Conservation (phyloP, 345 rosid genomes). For the Crucihimalaya himalaica region DNA sequence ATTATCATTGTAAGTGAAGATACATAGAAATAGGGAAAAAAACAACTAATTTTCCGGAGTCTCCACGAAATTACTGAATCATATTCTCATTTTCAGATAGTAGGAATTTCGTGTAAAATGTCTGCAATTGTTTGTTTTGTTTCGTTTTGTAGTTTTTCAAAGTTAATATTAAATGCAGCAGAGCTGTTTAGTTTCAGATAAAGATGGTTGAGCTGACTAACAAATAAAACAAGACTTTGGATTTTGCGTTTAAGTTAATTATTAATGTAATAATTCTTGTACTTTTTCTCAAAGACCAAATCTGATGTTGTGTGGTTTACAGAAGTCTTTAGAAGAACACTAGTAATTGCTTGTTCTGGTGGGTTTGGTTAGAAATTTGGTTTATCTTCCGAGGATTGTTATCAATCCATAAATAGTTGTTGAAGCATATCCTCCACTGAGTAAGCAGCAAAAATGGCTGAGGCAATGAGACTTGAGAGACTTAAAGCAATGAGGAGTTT, state of each 20-base stretch:
- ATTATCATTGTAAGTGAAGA: neutral
- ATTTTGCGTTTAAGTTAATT: slow-evolving; percentile 38
- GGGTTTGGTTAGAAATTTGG: slow-evolving; percentile 42
- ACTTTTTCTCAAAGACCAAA: slow-evolving; percentile 13
- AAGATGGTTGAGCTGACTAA: slow-evolving; percentile 41
- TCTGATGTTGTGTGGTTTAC: slow-evolving; percentile 11
- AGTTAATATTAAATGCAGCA: slow-evolving; percentile 9
- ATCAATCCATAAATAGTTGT: slow-evolving; percentile 11
- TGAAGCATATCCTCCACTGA: slow-evolving; percentile 8
- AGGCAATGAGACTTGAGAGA: slow-evolving; percentile 40
- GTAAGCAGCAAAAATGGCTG: slow-evolving; percentile 42
- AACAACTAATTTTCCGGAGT: neutral
- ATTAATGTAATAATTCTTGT: slow-evolving; percentile 13
- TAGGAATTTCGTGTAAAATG: slow-evolving; percentile 16
- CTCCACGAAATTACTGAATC: slow-evolving; percentile 17
- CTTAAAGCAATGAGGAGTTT: slow-evolving; percentile 51
- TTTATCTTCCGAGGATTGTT: slow-evolving; percentile 20
- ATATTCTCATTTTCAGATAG: neutral
- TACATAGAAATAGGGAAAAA: neutral
- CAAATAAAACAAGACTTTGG: slow-evolving; percentile 33
- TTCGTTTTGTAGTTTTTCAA: neutral
- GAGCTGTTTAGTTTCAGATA: slow-evolving; percentile 20
- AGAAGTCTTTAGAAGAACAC: neutral
- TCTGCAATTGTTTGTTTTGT: slow-evolving; percentile 4
- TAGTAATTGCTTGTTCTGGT: slow-evolving; percentile 28